Evolutionary conservation across 2,329 filamentous ascomycete genomes (phyloP), one percentile per base, ranked within the genome.

Genomic region (Beauveria brongniartii): DNA sequence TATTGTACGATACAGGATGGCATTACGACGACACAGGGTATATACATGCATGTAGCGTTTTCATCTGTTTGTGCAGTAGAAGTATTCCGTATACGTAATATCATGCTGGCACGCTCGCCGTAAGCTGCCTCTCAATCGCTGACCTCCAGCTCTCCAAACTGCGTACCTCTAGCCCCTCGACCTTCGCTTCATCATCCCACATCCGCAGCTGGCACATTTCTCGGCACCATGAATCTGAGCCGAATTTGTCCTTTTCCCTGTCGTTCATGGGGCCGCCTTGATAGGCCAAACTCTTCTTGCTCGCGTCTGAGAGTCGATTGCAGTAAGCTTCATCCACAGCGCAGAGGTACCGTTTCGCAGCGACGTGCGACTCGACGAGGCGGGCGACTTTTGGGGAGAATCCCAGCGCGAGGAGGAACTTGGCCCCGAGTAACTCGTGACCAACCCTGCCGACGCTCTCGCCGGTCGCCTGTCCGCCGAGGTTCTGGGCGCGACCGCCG

Each of bases 141-240:
- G 28, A 28, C 28, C 28, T 28, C 28, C 28, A 28, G 8, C 28
- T 28, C 28, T 28, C 28, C 8, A 28, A 9, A 28, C 8, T 28
- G 8, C 28, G 28, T 8, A 28, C 28, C 8, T 28, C 28, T 28
- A 28, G 28, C 28, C 28, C 28, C 28, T 28, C 28, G 28, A 28
- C 58, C 43, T 65, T 65, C 20, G 64, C 64, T n/a, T 61, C 63
- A 22, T 65, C 64, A 47, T 65, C 64, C 64, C 64, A 65, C 20
- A 30, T 59, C 22, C 64, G 26, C 22, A 66, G 55, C 51, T 58
- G 61, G 22, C 64, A 65, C 64, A 66, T 66, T 18, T 65, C 64
- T 12, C 14, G 5, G 44, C 64, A 64, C 64, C 62, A 65, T 28
- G 41, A 12, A 1, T 54, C 61, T 14, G 56, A 20, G 1, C 53